Evolutionary conservation across 2,329 filamentous ascomycete genomes (phyloP), one percentile per base, ranked within the genome.

Genomic region (Bertia moriformis): DNA sequence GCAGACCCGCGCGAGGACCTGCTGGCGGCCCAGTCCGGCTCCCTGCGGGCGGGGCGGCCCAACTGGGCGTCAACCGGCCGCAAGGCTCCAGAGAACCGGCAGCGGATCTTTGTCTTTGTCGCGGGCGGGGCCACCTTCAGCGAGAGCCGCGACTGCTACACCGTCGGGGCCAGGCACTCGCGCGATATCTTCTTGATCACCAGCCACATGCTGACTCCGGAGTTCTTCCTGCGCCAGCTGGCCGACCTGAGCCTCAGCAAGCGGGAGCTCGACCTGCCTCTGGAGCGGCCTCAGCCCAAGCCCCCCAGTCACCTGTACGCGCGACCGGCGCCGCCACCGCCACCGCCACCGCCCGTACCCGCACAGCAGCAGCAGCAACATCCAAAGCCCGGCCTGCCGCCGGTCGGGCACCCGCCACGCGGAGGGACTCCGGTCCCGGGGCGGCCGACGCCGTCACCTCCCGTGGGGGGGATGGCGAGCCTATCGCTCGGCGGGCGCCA

Each of bases 111-210:
- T 42, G 80, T 96, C 14, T 96, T 94, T 55, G 81, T 96, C 71
- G 91, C 89, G 1, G 91, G 91, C 37, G 91, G 91, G 33, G 91
- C 91, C 17, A 96, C 91, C 0, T 94, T 88, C 55, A 87, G 85
- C 4, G 91, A 98, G 60, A 73, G 83, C 22, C 77, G 91, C 19
- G 72, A 78, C 12, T 98, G 91, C 61, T 96, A 96, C 55, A 86
- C 95, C 50, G 65, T 89, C 18, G 80, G 83, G 2, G 71, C 77
- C 39, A 65, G 76, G 38, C 76, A 76, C 37, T 76, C 74, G 39
- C 76, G 82, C 46, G 91, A 98, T 49, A 65, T 96, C n/a, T 84
- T 93, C 54, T 72, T 98, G 4, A 75, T 81, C 14, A 91, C 85
- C 0, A 88, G 83, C 18, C 91, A 98, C 54, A 95, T 98, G 87